phyloP scores from a whole-genome alignment of 441 rosid genomes.

The Populus trichocarpa region DNA sequence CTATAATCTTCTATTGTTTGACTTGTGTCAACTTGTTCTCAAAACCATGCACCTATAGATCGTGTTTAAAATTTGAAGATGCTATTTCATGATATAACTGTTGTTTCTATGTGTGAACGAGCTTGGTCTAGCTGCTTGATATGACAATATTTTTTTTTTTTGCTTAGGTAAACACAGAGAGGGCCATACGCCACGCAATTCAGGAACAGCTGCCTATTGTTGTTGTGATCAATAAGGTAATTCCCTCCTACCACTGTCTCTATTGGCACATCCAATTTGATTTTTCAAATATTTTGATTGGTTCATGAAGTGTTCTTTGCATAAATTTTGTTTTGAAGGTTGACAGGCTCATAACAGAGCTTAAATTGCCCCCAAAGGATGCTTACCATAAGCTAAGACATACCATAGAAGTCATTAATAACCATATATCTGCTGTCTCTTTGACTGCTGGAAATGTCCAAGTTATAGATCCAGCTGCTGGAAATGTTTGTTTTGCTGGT shows the following conservation, averaged over 20 bases:
- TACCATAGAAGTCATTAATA: slow-evolving; percentile 87
- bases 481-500: slow-evolving; percentile 95
- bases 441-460: slow-evolving; percentile 83
- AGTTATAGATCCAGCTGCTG: slow-evolving; percentile 82
- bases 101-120: background rate
- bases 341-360: slow-evolving; percentile 92
- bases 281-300: background rate
- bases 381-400: slow-evolving; percentile 96
- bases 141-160: slow-evolving; percentile 1
- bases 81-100: slow-evolving; percentile 1
- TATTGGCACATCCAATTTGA: background rate
- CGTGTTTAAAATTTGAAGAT: background rate
- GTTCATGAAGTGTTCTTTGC: background rate
- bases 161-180: slow-evolving; percentile 85
- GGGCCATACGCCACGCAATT: slow-evolving; percentile 96
- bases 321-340: slow-evolving; percentile 45
- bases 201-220: slow-evolving; percentile 91
- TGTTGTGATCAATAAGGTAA: slow-evolving; percentile 91
- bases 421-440: slow-evolving; percentile 82
- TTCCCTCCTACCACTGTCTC: background rate
- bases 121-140: slow-evolving; percentile 9
- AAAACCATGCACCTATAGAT: background rate
- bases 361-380: slow-evolving; percentile 94
- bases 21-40: background rate
- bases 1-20: background rate